Evolutionary conservation across 2,329 filamentous ascomycete genomes (phyloP).

Genomic region (Penicillium corylophilum): DNA sequence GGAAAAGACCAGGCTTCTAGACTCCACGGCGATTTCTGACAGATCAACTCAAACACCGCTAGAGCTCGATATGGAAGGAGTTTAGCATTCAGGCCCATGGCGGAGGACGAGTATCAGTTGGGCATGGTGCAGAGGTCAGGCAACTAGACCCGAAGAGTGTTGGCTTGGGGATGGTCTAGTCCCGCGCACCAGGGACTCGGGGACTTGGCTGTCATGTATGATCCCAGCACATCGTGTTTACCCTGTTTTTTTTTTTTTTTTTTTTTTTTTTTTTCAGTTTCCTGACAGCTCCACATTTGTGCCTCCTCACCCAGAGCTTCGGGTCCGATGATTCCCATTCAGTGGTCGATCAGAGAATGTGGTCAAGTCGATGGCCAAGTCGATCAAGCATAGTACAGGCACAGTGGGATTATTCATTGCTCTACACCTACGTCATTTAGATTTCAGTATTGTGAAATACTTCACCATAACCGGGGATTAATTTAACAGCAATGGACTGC

Average conservation of each 20-base stretch:
- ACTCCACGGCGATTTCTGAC: slow-evolving; percentile 15
- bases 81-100: neutral
- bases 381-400: slow-evolving; percentile 10
- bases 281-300: slow-evolving; percentile 14
- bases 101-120: neutral
- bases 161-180: neutral
- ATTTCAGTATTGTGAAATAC: no score
- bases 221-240: neutral
- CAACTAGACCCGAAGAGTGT: neutral
- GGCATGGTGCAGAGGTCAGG: neutral
- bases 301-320: slow-evolving; percentile 3
- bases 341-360: slow-evolving; percentile 14
- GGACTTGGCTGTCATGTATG: neutral
- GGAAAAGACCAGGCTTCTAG: neutral
- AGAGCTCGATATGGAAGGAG: slow-evolving; percentile 8
- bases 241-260: neutral
- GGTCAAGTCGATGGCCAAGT: slow-evolving; percentile 3
- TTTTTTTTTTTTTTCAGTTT: neutral
- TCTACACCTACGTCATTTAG: neutral
- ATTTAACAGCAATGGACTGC: slow-evolving; percentile 3
- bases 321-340: slow-evolving; percentile 12
- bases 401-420: neutral
- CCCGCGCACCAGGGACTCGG: neutral
- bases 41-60: slow-evolving; percentile 20
- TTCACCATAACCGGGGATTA: neutral